Conservation (phyloP, 2,329 filamentous ascomycete genomes). For the Xylaria sp. region DNA sequence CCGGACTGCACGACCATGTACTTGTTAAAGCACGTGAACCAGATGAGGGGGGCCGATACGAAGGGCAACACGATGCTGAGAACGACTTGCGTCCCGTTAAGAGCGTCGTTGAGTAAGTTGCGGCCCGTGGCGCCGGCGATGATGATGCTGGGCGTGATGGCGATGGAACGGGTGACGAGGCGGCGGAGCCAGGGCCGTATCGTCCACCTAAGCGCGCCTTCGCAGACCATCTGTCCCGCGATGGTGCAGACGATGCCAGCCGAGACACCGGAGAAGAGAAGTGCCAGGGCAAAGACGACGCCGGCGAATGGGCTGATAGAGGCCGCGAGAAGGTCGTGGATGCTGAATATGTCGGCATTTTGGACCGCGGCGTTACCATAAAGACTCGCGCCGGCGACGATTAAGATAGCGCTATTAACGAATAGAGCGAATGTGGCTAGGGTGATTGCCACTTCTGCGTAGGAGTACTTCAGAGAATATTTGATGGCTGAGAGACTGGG, state of each 20-base stretch:
- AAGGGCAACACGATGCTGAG: constrained; percentile 84
- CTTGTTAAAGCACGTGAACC: constrained; percentile 81
- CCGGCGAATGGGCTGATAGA: constrained; percentile 81
- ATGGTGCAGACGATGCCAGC: constrained; percentile 92
- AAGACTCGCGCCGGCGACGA: constrained; percentile 82
- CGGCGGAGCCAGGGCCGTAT: constrained; percentile 82
- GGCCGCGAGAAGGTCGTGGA: constrained; percentile 75
- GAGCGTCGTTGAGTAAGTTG: constrained; percentile 74
- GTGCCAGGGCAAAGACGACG: constrained; percentile 83
- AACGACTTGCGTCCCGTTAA: constrained; percentile 82
- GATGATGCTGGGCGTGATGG: constrained; percentile 83
- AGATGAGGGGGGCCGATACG: constrained; percentile 83
- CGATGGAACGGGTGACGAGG: constrained; percentile 80
- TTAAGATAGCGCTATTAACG: constrained; percentile 84
- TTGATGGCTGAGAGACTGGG: constrained; percentile 79
- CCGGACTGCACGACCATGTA: constrained; percentile 79
- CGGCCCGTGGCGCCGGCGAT: constrained; percentile 83
- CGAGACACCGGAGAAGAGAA: constrained; percentile 82
- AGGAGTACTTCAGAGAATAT: constrained; percentile 78
- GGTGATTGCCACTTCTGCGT: constrained; percentile 75
- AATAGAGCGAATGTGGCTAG: constrained; percentile 88
- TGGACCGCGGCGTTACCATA: constrained; percentile 70
- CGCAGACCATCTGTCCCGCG: constrained; percentile 87
- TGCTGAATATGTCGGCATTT: constrained; percentile 83
- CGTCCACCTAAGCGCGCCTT: constrained; percentile 81